These are phyloP conservation scores for Debaryomyces nepalensis DNA, from an alignment of 1,139 yeast species.

Conservation along the genomic window DNA sequence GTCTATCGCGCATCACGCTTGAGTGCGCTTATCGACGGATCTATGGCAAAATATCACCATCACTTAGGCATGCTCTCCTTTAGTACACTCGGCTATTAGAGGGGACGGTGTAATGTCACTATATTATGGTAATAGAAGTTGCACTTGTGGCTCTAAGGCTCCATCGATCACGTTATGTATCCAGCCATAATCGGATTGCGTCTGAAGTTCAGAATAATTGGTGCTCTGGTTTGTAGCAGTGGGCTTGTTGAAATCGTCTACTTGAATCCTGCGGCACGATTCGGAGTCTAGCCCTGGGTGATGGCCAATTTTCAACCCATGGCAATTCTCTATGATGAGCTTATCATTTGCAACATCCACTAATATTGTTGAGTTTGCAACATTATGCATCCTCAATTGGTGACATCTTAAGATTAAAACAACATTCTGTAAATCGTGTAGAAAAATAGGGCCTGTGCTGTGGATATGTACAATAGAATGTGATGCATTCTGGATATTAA, in stretches of 20 bases:
- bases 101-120: neutral
- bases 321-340: slow-evolving; percentile 42
- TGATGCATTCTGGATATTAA: slow-evolving; percentile 28
- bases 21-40: slow-evolving; percentile 4
- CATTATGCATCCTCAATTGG: slow-evolving; percentile 45
- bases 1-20: neutral
- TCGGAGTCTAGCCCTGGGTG: slow-evolving; percentile 2
- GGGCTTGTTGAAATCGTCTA: slow-evolving; percentile 20
- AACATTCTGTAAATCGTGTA: slow-evolving; percentile 30
- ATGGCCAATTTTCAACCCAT: slow-evolving; percentile 22
- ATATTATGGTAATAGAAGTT: neutral
- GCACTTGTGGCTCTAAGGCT: slow-evolving; percentile 3
- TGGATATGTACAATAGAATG: slow-evolving; percentile 25
- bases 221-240: slow-evolving; percentile 1
- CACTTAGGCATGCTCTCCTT: neutral
- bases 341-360: slow-evolving; percentile 29
- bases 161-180: slow-evolving; percentile 9
- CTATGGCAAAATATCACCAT: neutral
- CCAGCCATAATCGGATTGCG: slow-evolving; percentile 9
- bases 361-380: slow-evolving; percentile 27
- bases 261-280: slow-evolving; percentile 2
- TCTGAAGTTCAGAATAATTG: neutral
- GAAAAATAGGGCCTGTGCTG: slow-evolving; percentile 39
- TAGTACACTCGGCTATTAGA: slow-evolving; percentile 4
- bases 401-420: slow-evolving; percentile 38